Conservation (phyloP, 352 stramenopile genomes). For the Saprolegnia diclina region DNA sequence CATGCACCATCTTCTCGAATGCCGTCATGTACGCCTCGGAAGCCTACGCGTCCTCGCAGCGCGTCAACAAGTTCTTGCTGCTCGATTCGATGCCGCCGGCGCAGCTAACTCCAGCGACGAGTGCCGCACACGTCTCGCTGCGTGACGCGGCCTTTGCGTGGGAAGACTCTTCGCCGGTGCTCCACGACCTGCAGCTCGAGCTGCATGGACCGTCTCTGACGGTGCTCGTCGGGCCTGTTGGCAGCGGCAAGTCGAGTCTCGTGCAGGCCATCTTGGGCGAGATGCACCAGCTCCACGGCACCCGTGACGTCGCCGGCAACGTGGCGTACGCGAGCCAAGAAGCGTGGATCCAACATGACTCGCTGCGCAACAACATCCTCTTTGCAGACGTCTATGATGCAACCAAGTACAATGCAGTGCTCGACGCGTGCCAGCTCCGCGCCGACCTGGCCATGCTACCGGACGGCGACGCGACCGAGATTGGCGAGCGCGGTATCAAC, state of each 20-base stretch:
- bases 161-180: conserved; percentile 51
- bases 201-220: conserved; percentile 43
- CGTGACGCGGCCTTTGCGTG: conserved; percentile 29
- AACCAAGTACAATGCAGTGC: conserved; percentile 51
- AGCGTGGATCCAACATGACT: conserved; percentile 51
- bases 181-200: conserved; percentile 25
- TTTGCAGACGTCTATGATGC: conserved; percentile 39
- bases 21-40: neutral
- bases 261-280: conserved; percentile 41
- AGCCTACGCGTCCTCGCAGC: neutral
- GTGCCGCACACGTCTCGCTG: conserved; percentile 30
- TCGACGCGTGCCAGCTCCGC: conserved; percentile 71
- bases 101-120: neutral
- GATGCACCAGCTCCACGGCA: conserved; percentile 31
- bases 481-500: conserved; percentile 76
- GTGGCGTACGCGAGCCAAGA: conserved; percentile 44
- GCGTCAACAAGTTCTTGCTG: neutral
- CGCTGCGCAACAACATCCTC: conserved; percentile 44
- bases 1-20: neutral
- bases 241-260: conserved; percentile 68
- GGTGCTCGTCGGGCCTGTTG: conserved; percentile 55
- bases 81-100: conserved; percentile 1
- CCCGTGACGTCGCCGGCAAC: conserved; percentile 24
- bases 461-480: conserved; percentile 66
- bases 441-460: conserved; percentile 88